Evolutionary conservation across 2,329 filamentous ascomycete genomes (phyloP).

Genomic region (Colletotrichum noveboracense): DNA sequence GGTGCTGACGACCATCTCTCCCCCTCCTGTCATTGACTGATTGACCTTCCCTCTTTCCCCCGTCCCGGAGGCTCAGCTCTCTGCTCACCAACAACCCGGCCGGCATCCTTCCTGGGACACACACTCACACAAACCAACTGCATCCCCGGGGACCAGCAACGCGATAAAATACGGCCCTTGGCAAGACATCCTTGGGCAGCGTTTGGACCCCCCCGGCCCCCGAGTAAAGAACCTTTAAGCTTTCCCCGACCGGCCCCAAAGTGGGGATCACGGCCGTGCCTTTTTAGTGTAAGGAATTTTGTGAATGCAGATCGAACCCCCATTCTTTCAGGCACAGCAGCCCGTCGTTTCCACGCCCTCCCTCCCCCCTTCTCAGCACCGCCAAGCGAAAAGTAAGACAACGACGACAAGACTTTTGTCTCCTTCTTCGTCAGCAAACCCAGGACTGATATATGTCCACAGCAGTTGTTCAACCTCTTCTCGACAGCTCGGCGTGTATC

Average conservation of each 20-base stretch:
- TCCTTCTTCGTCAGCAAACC: background rate
- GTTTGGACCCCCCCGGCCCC: background rate
- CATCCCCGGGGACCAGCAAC: background rate
- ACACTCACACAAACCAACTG: background rate
- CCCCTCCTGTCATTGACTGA: background rate
- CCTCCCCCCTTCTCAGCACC: background rate
- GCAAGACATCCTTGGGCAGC: background rate
- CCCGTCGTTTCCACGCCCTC: background rate
- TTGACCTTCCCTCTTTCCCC: background rate
- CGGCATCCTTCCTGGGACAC: background rate
- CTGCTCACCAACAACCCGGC: background rate
- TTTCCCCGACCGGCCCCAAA: background rate
- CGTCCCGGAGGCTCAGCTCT: background rate
- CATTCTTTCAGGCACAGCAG: background rate
- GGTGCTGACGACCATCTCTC: background rate
- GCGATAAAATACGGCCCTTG: background rate
- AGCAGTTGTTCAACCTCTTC: background rate
- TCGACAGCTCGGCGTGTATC: background rate
- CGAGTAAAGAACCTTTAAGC: background rate
- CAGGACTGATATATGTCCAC: background rate
- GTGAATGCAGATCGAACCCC: background rate
- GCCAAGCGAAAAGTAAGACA: background rate
- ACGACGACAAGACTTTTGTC: background rate
- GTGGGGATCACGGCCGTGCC: background rate
- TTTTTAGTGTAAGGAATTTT: background rate